phyloP scores from a whole-genome alignment of 1,284 basidiomycete genomes.

The Cystobasidiaceae sp. region DNA sequence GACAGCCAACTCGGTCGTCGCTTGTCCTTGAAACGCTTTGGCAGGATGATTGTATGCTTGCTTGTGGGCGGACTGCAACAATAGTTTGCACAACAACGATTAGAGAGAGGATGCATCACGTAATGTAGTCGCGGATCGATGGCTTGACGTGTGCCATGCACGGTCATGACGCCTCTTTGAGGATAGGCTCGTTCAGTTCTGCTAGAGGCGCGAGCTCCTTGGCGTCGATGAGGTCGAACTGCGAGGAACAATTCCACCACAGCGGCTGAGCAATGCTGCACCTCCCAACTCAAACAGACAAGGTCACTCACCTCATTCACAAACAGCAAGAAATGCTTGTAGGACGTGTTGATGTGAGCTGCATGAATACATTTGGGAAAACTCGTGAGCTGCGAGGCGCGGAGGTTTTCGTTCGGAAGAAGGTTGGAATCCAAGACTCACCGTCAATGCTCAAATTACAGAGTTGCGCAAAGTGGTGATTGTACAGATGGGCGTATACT shows the following conservation, averaged over 20 bases:
- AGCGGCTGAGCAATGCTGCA: background rate
- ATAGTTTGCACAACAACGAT: no score
- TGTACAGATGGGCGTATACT: conserved; percentile 98
- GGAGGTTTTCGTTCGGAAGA: background rate
- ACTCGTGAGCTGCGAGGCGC: background rate
- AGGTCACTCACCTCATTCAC: conserved; percentile 70
- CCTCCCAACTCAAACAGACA: background rate
- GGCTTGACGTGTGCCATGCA: no score
- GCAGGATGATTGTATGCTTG: no score
- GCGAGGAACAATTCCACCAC: background rate
- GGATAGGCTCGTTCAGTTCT: conserved; percentile 92
- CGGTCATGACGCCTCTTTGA: conserved; percentile 47
- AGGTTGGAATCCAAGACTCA: conserved; percentile 46
- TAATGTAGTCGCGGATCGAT: no score
- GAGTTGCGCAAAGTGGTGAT: conserved; percentile 98
- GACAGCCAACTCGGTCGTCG: no score
- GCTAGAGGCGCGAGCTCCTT: conserved; percentile 93
- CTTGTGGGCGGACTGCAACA: no score
- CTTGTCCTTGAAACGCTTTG: no score
- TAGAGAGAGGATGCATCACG: background rate
- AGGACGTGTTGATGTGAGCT: conserved; percentile 99
- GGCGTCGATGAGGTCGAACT: conserved; percentile 96
- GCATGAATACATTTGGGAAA: conserved; percentile 14
- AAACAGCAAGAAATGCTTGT: conserved; percentile 96
- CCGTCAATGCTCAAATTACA: conserved; percentile 97